phyloP scores from a whole-genome alignment of 2,329 filamentous ascomycete species.

The Cladosporium sp. region DNA sequence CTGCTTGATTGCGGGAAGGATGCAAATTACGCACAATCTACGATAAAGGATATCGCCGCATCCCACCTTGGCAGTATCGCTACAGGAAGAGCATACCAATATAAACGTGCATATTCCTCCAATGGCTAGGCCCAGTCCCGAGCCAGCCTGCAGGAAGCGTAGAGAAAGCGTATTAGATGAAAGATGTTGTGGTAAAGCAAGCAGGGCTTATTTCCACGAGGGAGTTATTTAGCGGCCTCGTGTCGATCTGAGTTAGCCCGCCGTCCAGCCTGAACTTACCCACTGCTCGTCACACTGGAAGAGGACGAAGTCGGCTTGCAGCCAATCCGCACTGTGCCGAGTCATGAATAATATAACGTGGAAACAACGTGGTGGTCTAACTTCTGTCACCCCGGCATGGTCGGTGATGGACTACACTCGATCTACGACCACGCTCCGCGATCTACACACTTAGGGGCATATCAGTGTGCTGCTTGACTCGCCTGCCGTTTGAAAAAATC shows the following conservation, averaged over 20 bases:
- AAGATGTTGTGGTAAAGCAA: neutral
- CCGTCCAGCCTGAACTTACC: neutral
- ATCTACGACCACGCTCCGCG: neutral
- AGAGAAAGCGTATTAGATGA: neutral
- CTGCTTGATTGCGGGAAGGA: neutral
- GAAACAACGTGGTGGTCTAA: neutral
- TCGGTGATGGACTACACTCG: neutral
- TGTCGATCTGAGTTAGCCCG: neutral
- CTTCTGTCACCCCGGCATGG: neutral
- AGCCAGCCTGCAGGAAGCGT: neutral
- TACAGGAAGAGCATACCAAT: neutral
- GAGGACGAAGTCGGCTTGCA: neutral
- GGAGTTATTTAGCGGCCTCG: neutral
- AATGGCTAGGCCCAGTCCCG: neutral
- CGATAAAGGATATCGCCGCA: neutral
- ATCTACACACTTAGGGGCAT: neutral
- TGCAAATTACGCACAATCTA: conserved; percentile 1
- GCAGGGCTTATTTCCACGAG: neutral
- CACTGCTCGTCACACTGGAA: neutral
- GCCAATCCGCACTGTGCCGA: neutral
- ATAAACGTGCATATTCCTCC: neutral
- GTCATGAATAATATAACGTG: neutral
- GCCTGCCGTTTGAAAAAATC: neutral
- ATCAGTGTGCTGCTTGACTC: neutral
- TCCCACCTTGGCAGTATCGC: neutral